Base-by-base conservation (phyloP, 164 flowering plant genomes). In the Amborella trichopoda region DNA sequence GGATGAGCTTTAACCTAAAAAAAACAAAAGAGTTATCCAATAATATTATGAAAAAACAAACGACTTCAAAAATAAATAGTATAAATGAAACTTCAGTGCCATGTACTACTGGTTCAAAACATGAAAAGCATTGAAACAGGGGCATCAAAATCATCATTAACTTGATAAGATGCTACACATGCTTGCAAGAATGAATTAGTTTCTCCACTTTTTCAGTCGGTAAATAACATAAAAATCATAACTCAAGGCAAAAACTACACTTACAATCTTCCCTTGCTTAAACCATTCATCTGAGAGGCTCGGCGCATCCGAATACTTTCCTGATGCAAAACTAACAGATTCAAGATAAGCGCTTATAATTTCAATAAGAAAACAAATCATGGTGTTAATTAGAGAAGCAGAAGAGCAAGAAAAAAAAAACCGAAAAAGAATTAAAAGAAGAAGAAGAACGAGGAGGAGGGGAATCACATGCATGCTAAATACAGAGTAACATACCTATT, bases 261-360 rank as follows among this genome's bases (percentile, higher is more conserved):
- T 68, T 58, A 89, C 95, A 26, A 73, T 68, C 55, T 73, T 85
- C 39, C 97, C 97, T 68, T 71, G 70, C 65, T 74, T 71, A 61
- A 82, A 83, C 97, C 97, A 85, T 54, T 75, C 86, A 69, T 83
- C 88, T 21, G 90, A 63, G 28, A 70, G 86, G 45, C 69, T 79
- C 10, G 79, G 68, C 50, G 59, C 94, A 41, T 89, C 97, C 11
- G 95, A 65, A 56, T 83, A 89, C 49, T 89, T 89, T 23, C 95
- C 97, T 89, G 76, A 14, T 13, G 49, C 48, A 45, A 12, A 49
- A n/a, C n/a, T n/a, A n/a, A n/a, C n/a, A n/a, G n/a, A n/a, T n/a
- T n/a, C n/a, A n/a, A n/a, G n/a, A n/a, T n/a, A n/a, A n/a, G n/a
- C n/a, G n/a, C n/a, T n/a, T n/a, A n/a, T n/a, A n/a, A n/a, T n/a